Base-by-base conservation (phyloP, 768 basidiomycete species). In the Trametes sanguinea region DNA sequence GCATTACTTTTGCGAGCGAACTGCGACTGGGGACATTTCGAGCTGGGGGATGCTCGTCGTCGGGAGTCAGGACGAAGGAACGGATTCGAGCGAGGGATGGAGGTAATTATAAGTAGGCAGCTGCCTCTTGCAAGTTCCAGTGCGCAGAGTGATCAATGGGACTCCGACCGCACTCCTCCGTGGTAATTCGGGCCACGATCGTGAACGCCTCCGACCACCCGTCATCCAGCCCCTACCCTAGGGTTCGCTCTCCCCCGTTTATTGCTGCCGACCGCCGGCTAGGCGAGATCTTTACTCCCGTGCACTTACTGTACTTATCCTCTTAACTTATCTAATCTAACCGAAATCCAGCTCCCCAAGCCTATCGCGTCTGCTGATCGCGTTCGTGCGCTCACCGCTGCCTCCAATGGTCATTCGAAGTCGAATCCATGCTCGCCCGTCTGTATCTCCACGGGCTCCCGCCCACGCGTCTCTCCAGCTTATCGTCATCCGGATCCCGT, bases 121-220 rank as follows among this genome's bases (percentile, higher is more conserved):
- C 43, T 39, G 29, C 52, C 35, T 37, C 11, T 11, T 11, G 11
- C 35, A 6, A 37, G 35, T 11, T 37, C 6, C 35, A 6, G 35
- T 11, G 35, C 22, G 22, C 22, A 22, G 22, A 22, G 22, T 22
- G 22, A 22, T 22, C 22, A 22, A 22, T 22, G 22, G 22, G 22
- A 22, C 22, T 22, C 22, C 22, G 22, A 22, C 22, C 22, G 22
- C 22, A 22, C 22, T 22, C 22, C 22, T 37, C 35, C 56, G 62
- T 63, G 62, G 57, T 45, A 54, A 57, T 54, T 57, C 44, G 54
- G 62, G 56, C 30, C 50, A 57, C 51, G 62, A 63, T 63, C 62
- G 57, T 50, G 48, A 59, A 51, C 40, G 32, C 17, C n/a, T 4
- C 17, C 13, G 39, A 48, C 27, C 29, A 22, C 39, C n/a, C 27